Conservation (phyloP, 163 green algal species). For the Prototheca cutis region DNA sequence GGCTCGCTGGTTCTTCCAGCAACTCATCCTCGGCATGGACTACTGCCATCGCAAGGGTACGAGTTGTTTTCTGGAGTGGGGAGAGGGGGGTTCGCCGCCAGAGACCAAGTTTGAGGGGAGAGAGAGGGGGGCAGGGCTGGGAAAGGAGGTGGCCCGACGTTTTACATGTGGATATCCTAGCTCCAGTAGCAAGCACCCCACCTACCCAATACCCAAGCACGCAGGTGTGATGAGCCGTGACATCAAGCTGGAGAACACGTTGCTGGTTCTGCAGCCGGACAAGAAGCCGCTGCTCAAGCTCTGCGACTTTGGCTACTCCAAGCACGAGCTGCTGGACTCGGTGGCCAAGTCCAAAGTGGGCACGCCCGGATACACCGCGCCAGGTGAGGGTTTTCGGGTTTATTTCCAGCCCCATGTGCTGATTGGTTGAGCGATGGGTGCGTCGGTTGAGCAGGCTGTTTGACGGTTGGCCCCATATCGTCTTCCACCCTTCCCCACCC, state of each 20-base stretch:
- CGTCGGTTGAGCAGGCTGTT: background rate
- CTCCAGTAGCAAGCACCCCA: too few relatives aligned
- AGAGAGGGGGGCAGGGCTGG: too few relatives aligned
- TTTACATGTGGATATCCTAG: too few relatives aligned
- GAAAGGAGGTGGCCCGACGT: too few relatives aligned
- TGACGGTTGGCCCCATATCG: too few relatives aligned
- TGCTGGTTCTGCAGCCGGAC: constrained; percentile 33
- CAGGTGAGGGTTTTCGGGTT: background rate
- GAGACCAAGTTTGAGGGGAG: too few relatives aligned
- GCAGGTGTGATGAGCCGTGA: constrained; percentile 69
- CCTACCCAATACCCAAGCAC: background rate
- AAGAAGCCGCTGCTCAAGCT: constrained; percentile 74
- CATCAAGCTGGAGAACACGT: constrained; percentile 83
- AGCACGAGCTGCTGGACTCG: constrained; percentile 51
- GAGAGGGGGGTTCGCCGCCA: too few relatives aligned
- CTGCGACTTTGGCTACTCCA: constrained; percentile 79
- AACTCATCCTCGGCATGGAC: constrained; percentile 87
- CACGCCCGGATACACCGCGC: constrained; percentile 47
- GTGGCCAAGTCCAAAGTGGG: constrained; percentile 53
- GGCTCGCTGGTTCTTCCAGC: constrained; percentile 90
- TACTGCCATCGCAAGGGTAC: constrained; percentile 63
- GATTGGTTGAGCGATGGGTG: too few relatives aligned
- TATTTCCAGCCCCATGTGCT: background rate
- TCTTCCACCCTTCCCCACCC: background rate
- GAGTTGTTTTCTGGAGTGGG: too few relatives aligned